Base-by-base conservation (phyloP, 2,329 filamentous ascomycete genomes). In the Exophiala sideris region DNA sequence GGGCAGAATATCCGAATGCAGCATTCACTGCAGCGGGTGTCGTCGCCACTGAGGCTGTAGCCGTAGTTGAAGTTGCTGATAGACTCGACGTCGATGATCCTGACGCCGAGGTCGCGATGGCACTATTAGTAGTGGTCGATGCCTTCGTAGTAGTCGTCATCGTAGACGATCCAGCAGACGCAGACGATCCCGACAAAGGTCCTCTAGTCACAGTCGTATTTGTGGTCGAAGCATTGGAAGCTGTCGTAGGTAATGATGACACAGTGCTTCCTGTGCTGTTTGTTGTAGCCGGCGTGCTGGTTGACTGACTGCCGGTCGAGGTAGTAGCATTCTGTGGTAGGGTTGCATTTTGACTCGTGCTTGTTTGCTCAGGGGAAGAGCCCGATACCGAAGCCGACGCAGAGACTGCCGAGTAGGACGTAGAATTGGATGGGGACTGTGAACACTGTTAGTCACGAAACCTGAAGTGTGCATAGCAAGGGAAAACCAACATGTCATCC, bases 381-480 rank as follows among this genome's bases (percentile, higher is more conserved):
- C 48, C 71, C 70, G 70, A 80, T 66, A 65, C 75, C 51, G 65
- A 77, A 69, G 32, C 76, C 75, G 54, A 66, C 58, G 63, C 71
- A 58, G 66, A 78, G 66, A 54, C 70, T 70, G 68, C 74, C 62
- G 71, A 76, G 64, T 69, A 77, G 65, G 70, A 82, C 66, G 70
- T 78, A 79, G 68, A 84, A 61, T 66, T 80, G 79, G 68, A 79
- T 66, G 71, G 76, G 68, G 69, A 72, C 78, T 82, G 66, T 54
- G 61, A 47, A 47, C 36, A 36, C 11, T 12, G 62, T 65, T 48
- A 67, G 64, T 68, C 49, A 66, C 65, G 60, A 38, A 38, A 47
- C 49, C 14, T 52, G 29, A 52, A 16, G 34, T 41, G 41, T 57
- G 52, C 44, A 42, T 38, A 18, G 35, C 11, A 54, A 58, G 51